Base-by-base conservation (phyloP, 2,329 filamentous ascomycete genomes). In the Aschersonia sp. region DNA sequence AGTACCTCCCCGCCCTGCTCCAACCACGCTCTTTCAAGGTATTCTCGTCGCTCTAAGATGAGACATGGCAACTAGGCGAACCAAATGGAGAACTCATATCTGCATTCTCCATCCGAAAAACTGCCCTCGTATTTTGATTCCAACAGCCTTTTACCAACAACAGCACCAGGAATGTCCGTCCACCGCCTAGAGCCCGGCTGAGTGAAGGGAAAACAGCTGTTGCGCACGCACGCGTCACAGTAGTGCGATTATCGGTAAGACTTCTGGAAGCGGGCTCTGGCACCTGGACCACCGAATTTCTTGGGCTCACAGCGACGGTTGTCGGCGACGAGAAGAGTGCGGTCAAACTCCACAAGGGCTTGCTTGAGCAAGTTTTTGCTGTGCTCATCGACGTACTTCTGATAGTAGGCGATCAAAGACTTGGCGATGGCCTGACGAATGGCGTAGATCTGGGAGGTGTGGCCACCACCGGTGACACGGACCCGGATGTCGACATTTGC, bases 341-440 rank as follows among this genome's bases (percentile, higher is more conserved):
- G 83, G 79, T 95, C 88, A 79, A 90, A 98, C 71, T 88, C 81
- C 66, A 90, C 86, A 61, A 98, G 83, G 60, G 87, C 86, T 75
- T 90, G 84, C 87, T 97, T 98, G 67, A 98, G 81, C 74, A 88
- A 79, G 83, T 97, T 95, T 86, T 98, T 98, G 77, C 85, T 87
- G 85, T 97, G 89, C 85, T 98, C 92, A 69, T 98, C 92, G 73
- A 97, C 87, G 77, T 83, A 98, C 81, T 98, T 95, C 78, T 95
- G 90, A 85, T 95, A 97, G 84, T 95, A 95, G 72, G 88, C 65
- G 59, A 68, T 65, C 50, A 68, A 59, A 52, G 64, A 62, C 83
- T 97, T 98, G 77, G 89, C 83, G 68, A 98, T 97, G 64, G 92
- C 90, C 78, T 98, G 92, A 64, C 92, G 88, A 79, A 97, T 87